Evolutionary conservation across 768 basidiomycete species (phyloP).

Genomic region (Suillus spraguei): DNA sequence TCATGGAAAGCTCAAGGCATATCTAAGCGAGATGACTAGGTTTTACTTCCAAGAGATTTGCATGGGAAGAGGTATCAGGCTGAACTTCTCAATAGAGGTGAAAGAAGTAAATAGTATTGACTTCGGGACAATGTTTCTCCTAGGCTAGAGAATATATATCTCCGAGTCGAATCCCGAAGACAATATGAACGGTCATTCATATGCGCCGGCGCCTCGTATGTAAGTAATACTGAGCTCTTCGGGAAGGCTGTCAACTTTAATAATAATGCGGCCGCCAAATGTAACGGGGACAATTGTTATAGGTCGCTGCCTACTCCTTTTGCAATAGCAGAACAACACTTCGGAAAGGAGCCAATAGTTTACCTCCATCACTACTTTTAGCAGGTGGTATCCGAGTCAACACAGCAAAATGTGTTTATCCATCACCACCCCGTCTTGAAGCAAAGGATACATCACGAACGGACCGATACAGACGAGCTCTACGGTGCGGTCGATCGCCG

Average conservation of each 20-base stretch:
- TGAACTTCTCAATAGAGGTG: conserved; percentile 11
- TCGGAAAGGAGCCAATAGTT: background rate
- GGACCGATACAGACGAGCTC: background rate
- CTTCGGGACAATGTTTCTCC: conserved; percentile 14
- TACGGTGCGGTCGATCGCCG: background rate
- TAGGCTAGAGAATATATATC: conserved; percentile 3
- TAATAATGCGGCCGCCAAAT: conserved; percentile 6
- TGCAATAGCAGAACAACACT: background rate
- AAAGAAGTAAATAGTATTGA: conserved; percentile 13
- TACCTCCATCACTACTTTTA: background rate
- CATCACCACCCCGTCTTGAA: background rate
- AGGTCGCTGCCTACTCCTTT: background rate
- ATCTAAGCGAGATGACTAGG: conserved; percentile 30
- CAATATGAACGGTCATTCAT: background rate
- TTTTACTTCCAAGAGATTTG: conserved; percentile 12
- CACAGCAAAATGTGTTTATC: background rate
- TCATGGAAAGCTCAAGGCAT: conserved; percentile 33
- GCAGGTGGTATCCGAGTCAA: conserved; percentile 2
- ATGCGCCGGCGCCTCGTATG: conserved; percentile 15
- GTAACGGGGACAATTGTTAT: conserved; percentile 1
- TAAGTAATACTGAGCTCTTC: conserved; percentile 11
- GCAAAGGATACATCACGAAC: background rate
- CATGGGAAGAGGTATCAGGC: conserved; percentile 10
- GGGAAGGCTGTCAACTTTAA: conserved; percentile 11
- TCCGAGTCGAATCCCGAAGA: conserved; percentile 9